Base-by-base conservation (phyloP, 1,284 basidiomycete species). In the Cutaneotrichosporon cutaneum region DNA sequence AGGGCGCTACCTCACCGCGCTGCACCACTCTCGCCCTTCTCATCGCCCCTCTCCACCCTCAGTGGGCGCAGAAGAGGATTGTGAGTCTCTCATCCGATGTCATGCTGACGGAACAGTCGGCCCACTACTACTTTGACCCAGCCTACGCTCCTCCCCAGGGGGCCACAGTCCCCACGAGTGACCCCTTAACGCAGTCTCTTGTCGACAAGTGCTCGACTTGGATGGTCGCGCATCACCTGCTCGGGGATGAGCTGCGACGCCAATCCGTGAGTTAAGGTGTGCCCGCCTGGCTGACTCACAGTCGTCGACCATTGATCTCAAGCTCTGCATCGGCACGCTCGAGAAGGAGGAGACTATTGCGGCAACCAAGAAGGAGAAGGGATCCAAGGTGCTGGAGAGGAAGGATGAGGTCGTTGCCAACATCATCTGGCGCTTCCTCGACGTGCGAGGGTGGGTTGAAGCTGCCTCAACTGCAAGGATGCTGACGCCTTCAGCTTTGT, bases 391-490 rank as follows among this genome's bases (percentile, higher is more conserved):
- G 5, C 83, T 99, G 36, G 95, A 98, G 66, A 97, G 96, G 82
- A 99, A 99, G 81, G 95, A 99, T 74, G 96, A 99, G 78, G 85
- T 96, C 0, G 95, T 99, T 2, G 95, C 94, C 9, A 99, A 99
- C 77, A 92, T 94, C 33, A 90, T 99, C 66, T 98, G 94, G 94
- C 86, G 95, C 52, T 96, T 99, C 85, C 85, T 99, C 61, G 95
- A 98, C 78, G 82, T 99, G 59, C 84, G 95, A 79, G 93, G 93
- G 89, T 94, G 81, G 77, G 81, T 78, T 77, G 14, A 18, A 22
- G 32, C 13, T 10, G 8, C 13, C 3, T 16, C 7, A 2, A 21
- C 24, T 8, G 47, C 10, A 24, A 45, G 36, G 24, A 52, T 18
- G 53, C 51, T 57, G 7, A 35, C 44, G n/a, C 6, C 21, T 22